Percentiles rank a stretch among this genome's conserved stretches.
phyloP scores from a whole-genome alignment of 495 filamentous ascomycete species.

The Penicillium cataractarum region DNA sequence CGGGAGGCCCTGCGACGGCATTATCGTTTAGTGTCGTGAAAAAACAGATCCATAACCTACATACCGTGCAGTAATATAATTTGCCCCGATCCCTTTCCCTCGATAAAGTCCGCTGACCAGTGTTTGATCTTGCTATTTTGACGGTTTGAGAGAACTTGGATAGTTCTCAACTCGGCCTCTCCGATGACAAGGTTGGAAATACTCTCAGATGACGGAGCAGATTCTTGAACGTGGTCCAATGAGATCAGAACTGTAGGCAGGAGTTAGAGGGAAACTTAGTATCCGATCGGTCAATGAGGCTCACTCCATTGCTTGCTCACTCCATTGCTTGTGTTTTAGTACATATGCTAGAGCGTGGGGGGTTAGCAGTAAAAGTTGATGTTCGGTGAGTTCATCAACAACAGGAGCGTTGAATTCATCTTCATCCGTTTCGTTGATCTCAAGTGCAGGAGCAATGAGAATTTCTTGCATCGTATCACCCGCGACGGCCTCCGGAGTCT shows the following conservation, averaged over 20 bases:
- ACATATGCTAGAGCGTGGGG: not conserved
- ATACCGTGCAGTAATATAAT: conserved; percentile 2
- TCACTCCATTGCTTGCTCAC: not conserved
- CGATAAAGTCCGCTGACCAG: conserved; percentile 2
- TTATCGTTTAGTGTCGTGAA: not conserved
- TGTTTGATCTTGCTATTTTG: conserved; percentile 1
- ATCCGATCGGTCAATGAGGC: too few relatives aligned
- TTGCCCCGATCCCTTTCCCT: not conserved
- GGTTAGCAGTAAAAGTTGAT: not conserved
- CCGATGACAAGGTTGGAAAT: not conserved
- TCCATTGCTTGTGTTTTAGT: not conserved
- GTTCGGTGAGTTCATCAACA: not conserved
- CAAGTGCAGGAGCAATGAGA: too few relatives aligned
- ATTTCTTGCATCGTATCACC: too few relatives aligned
- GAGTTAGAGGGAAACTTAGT: not conserved
- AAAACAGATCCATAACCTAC: not conserved
- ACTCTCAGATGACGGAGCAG: not conserved
- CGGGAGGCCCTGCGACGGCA: not conserved
- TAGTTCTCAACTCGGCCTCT: not conserved
- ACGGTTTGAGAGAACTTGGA: not conserved
- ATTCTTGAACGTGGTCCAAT: not conserved
- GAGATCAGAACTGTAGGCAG: not conserved
- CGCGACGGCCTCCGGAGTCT: not conserved
- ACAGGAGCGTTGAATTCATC: not conserved
- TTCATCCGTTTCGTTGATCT: not conserved